Percentiles rank a stretch among this genome's conserved stretches.
These are phyloP conservation scores for Ophiobolus disseminans DNA, from an alignment of 2,329 filamentous ascomycete genomes.

Conservation along the genomic window DNA sequence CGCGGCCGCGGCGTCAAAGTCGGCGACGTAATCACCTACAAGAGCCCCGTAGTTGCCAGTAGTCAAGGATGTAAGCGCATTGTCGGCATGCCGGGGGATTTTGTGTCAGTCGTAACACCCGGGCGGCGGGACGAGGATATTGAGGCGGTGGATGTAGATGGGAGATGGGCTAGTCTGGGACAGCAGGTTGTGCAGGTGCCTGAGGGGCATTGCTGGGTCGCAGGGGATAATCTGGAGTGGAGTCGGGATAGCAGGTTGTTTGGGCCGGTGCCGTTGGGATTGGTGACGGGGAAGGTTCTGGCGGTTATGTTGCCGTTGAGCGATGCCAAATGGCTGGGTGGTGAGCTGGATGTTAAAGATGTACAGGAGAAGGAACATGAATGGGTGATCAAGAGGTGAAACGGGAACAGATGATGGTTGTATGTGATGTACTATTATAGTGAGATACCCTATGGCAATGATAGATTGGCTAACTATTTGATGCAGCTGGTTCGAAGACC, in stretches of 20 bases:
- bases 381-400: constrained; percentile 4
- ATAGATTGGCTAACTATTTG: too few relatives aligned
- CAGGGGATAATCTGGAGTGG: constrained; percentile 83
- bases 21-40: constrained; percentile 85
- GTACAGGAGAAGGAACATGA: constrained; percentile 16
- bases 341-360: constrained; percentile 19
- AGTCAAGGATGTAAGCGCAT: constrained; percentile 79
- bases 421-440: neutral
- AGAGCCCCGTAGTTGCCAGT: constrained; percentile 69
- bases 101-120: constrained; percentile 71
- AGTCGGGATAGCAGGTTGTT: constrained; percentile 87
- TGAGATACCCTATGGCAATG: neutral
- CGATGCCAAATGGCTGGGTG: constrained; percentile 36
- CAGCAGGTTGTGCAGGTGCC: constrained; percentile 77
- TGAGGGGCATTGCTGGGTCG: constrained; percentile 88
- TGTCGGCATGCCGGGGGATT: constrained; percentile 66
- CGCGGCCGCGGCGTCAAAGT: constrained; percentile 70
- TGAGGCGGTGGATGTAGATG: constrained; percentile 26
- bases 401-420: neutral
- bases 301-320: constrained; percentile 32
- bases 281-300: constrained; percentile 85
- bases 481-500: too few relatives aligned
- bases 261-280: constrained; percentile 83
- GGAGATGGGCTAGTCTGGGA: constrained; percentile 35
- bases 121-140: constrained; percentile 44